Percentiles rank a stretch among this genome's conserved stretches.
These are phyloP conservation scores for Syzygium aqueum DNA, from an alignment of 345 rosid genomes.

Conservation along the genomic window DNA sequence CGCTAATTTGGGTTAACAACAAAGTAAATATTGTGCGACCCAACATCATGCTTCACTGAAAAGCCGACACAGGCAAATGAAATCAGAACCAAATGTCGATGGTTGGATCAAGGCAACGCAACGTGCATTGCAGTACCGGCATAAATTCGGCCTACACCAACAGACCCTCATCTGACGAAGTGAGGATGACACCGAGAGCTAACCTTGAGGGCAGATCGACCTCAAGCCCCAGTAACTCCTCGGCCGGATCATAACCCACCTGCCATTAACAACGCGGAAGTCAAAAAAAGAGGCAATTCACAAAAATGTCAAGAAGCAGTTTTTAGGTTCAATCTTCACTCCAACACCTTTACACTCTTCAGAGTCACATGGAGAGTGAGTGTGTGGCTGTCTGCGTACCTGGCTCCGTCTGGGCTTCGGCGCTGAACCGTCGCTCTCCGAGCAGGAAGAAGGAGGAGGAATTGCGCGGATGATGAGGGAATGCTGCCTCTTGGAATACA, in stretches of 20 bases:
- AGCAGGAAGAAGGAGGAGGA: neutral
- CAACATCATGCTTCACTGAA: neutral
- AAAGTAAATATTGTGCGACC: neutral
- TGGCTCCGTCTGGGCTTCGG: neutral
- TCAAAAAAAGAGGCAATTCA: neutral
- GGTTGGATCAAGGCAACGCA: neutral
- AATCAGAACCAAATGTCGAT: neutral
- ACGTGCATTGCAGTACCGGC: neutral
- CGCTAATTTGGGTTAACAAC: neutral
- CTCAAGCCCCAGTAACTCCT: slow-evolving; percentile 56
- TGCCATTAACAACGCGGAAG: slow-evolving; percentile 4
- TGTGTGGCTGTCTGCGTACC: neutral
- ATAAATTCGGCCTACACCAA: neutral
- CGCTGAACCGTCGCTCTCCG: neutral
- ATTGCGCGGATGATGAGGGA: neutral
- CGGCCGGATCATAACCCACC: slow-evolving; percentile 81
- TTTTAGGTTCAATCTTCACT: neutral
- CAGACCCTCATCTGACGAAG: neutral
- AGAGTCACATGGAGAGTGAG: neutral
- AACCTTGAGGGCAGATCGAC: slow-evolving; percentile 57
- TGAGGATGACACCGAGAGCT: neutral
- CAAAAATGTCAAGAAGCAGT: neutral
- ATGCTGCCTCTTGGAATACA: neutral
- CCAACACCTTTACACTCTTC: neutral
- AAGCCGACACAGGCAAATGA: neutral